Evolutionary conservation across 176 grass and related monocot genomes (phyloP), one percentile per base, ranked within the genome.

Genomic region (Cenchrus fungigraminus): DNA sequence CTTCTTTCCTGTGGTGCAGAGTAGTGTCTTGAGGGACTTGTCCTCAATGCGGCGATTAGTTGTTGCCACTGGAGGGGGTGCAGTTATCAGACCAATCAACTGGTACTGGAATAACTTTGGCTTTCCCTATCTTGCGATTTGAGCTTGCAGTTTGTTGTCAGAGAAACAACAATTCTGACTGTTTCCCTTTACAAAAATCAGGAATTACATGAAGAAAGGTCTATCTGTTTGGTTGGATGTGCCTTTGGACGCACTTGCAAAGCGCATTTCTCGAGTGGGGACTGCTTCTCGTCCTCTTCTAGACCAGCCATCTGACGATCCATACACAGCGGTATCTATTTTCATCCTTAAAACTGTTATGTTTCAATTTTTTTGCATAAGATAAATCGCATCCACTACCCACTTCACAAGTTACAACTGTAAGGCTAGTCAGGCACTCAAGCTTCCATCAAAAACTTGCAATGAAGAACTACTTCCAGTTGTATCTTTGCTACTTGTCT

Each of bases 181-280:
- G 70, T n/a, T 62, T 28, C 32, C 49, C 52, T 37, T 32, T 67
- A 75, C 25, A 25, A 4, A 82, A 65, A 68, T 79, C 84, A 95
- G 96, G 96, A 94, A 89, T 51, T 88, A 94, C 62, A 96, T 99
- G 97, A 99, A 94, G 84, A 91, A 92, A 9, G 93, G 97, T 9
- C 57, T 98, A 50, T 90, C 96, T 52, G 84, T 99, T 55, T 99
- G 97, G 97, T 92, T 96, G 71, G 97, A 99, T 94, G 97, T 99
- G 50, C 97, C 97, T 65, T 77, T 99, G 71, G 97, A 99, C 2
- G 91, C 91, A 82, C 93, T 96, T 73, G 97, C 97, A 37, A 91
- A 73, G 83, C 81, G 93, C 53, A 95, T 99, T 79, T 86, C 97
- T 67, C 89, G 83, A 89, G 93, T 99, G 50, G 97, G 97, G 12